Conservation (phyloP, 352 stramenopile species). For the Globisporangium canariense region DNA sequence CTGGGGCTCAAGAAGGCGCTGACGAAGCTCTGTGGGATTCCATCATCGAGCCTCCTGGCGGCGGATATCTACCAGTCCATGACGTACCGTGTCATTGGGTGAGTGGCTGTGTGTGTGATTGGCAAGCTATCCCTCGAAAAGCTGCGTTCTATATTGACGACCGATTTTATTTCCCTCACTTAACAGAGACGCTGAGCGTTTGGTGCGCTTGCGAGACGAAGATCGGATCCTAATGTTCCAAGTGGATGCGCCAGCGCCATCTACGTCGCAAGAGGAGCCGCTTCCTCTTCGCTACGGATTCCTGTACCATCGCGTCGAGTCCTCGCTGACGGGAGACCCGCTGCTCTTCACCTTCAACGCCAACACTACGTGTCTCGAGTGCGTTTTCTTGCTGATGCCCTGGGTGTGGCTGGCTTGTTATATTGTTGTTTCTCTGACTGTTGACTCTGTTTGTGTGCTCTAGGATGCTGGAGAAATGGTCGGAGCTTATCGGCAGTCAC, state of each 20-base stretch:
- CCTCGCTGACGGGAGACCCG: constrained; percentile 50
- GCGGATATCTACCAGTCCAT: constrained; percentile 80
- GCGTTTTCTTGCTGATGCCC: constrained; percentile 6
- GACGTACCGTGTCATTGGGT: constrained; percentile 69
- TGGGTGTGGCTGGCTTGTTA: not conserved
- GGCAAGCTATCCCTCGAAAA: not conserved
- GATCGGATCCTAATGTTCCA: constrained; percentile 76
- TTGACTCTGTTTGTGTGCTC: not conserved
- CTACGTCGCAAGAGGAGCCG: constrained; percentile 15
- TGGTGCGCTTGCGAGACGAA: constrained; percentile 61
- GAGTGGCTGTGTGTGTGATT: constrained; percentile 6
- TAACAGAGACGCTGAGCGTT: constrained; percentile 47
- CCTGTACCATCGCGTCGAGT: constrained; percentile 64
- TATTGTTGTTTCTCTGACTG: not conserved
- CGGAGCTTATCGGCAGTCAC: constrained; percentile 37
- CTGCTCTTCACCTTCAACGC: constrained; percentile 61
- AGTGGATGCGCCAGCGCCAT: constrained; percentile 28
- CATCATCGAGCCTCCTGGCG: constrained; percentile 35
- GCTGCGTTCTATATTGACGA: no score
- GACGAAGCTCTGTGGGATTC: constrained; percentile 42
- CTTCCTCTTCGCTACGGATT: constrained; percentile 53
- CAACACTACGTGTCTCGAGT: constrained; percentile 62
- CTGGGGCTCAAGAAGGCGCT: constrained; percentile 53
- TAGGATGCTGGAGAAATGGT: constrained; percentile 62
- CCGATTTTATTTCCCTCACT: no score